A percentile compares a stretch with the other conserved stretches of the same genome.
Evolutionary conservation across 441 rosid genomes (phyloP).

Genomic region (Erysimum pusillum): DNA sequence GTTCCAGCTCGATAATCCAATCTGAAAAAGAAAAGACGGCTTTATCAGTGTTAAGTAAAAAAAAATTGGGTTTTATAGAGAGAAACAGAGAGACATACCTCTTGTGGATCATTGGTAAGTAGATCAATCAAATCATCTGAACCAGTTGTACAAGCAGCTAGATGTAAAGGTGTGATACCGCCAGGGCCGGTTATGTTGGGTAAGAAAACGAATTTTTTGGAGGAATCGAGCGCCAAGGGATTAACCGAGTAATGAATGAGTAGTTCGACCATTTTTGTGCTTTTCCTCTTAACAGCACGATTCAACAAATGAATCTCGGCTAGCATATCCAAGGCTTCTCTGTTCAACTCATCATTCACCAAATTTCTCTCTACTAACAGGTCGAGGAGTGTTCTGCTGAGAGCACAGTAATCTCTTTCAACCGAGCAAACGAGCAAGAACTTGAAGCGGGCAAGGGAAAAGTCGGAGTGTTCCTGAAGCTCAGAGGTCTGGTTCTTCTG

Average conservation of each 20-base stretch:
- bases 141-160: conserved; percentile 79
- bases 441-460: conserved; percentile 74
- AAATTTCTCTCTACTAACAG: conserved; percentile 66
- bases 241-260: conserved; percentile 60
- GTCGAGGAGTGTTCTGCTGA: conserved; percentile 71
- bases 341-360: conserved; percentile 54
- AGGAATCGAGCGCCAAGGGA: conserved; percentile 36
- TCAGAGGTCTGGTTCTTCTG: conserved; percentile 61
- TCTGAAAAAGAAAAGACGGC: conserved; percentile 47
- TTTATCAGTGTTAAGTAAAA: neutral
- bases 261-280: conserved; percentile 71
- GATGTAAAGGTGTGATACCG: conserved; percentile 83
- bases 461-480: conserved; percentile 49
- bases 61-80: no score
- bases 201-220: conserved; percentile 59
- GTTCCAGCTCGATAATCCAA: conserved; percentile 78
- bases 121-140: conserved; percentile 71
- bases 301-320: conserved; percentile 74
- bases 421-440: conserved; percentile 74
- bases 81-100: conserved; percentile 53
- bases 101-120: conserved; percentile 84
- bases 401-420: conserved; percentile 75
- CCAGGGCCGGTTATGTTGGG: conserved; percentile 78
- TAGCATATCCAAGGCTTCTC: conserved; percentile 64
- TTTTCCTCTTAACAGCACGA: conserved; percentile 79